Conservation (phyloP, 208 protist species). For the Acanthamoeba royreba region DNA sequence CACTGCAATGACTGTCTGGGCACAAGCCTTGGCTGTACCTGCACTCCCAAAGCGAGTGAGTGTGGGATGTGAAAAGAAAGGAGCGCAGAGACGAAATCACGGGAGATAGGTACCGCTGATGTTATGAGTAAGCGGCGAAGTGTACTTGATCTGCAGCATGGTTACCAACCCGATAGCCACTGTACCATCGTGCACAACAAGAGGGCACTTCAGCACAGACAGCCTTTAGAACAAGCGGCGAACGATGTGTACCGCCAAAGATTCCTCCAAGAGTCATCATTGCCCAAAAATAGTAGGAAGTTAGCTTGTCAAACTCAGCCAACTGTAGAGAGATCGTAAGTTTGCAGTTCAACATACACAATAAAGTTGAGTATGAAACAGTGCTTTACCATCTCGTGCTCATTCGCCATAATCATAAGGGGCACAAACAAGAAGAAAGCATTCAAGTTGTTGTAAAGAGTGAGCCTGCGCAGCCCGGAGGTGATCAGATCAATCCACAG, state of each 20-base stretch:
- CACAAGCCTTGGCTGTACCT: constrained; percentile 51
- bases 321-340: not conserved
- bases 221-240: not conserved
- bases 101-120: not conserved
- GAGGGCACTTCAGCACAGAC: too few species aligned
- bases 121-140: constrained; percentile 51
- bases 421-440: not conserved
- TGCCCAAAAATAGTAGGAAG: constrained; percentile 26
- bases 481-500: too few species aligned
- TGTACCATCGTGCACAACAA: not conserved
- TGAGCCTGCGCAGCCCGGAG: too few species aligned
- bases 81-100: too few species aligned
- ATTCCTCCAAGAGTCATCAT: constrained; percentile 46
- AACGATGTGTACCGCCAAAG: not conserved
- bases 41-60: not conserved
- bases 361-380: too few species aligned
- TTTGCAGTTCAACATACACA: too few species aligned
- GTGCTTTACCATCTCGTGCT: not conserved
- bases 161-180: constrained; percentile 48
- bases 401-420: not conserved
- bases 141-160: constrained; percentile 58
- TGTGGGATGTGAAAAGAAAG: too few species aligned
- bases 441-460: not conserved
- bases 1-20: constrained; percentile 48
- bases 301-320: constrained; percentile 5